Conservation (phyloP, 2,329 filamentous ascomycete genomes). For the Aspergillus sp. region DNA sequence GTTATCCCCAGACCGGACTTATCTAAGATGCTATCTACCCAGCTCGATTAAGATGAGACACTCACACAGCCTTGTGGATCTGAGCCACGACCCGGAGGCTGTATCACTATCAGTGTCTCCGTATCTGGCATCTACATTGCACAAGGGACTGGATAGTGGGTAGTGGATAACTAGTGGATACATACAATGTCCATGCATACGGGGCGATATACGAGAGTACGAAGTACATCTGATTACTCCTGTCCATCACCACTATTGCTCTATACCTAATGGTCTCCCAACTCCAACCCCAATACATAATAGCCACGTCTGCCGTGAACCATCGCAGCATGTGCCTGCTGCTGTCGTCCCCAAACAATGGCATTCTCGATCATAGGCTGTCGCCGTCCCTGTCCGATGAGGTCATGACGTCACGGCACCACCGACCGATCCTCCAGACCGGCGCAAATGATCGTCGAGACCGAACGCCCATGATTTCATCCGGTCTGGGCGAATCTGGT, state of each 20-base stretch:
- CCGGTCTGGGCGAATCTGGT: neutral
- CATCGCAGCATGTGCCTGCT: neutral
- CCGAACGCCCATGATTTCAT: neutral
- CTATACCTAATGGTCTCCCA: neutral
- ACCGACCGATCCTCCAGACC: neutral
- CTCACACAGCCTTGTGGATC: neutral
- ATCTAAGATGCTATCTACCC: neutral
- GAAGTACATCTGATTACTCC: neutral
- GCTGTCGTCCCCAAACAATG: neutral
- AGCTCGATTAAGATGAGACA: neutral
- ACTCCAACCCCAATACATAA: neutral
- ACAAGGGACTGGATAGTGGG: neutral
- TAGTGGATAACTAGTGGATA: neutral
- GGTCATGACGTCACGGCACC: neutral
- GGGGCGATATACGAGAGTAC: too few relatives aligned
- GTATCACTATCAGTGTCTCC: neutral
- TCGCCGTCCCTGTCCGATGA: neutral
- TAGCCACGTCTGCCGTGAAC: neutral
- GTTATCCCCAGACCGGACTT: neutral
- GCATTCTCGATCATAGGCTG: neutral
- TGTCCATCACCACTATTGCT: too few relatives aligned
- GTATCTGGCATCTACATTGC: neutral
- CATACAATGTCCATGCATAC: neutral
- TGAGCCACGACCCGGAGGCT: neutral
- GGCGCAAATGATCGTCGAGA: neutral